Conservation (phyloP, 1,284 basidiomycete genomes). For the Fomitopsis schrenkii region DNA sequence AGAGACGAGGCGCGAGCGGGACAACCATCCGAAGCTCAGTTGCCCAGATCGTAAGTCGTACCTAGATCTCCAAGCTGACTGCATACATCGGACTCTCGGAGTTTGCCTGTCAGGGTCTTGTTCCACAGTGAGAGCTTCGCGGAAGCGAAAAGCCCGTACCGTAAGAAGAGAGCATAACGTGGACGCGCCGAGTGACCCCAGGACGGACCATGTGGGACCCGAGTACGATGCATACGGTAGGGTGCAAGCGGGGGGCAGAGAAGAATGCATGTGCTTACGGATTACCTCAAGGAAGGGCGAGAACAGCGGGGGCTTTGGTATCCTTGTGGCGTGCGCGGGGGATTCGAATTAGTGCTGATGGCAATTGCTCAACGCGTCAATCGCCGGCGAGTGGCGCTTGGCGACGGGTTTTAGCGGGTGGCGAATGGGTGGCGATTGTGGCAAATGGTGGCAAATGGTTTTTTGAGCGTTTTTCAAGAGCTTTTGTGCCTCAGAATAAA, state of each 20-base stretch:
- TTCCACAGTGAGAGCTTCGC: not conserved
- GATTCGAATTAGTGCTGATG: too few relatives aligned
- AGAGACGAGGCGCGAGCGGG: not conserved
- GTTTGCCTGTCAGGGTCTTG: not conserved
- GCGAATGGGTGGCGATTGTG: too few relatives aligned
- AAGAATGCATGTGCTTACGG: not conserved
- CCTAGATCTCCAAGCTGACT: not conserved
- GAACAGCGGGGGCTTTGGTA: not conserved
- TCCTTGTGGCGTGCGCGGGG: not conserved
- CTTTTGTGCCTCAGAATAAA: too few relatives aligned
- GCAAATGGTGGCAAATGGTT: too few relatives aligned
- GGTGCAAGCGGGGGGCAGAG: not conserved
- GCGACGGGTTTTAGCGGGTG: too few relatives aligned
- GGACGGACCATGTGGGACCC: not conserved
- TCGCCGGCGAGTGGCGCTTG: too few relatives aligned
- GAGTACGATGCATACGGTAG: not conserved
- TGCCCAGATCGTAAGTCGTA: not conserved
- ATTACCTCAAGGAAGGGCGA: constrained; percentile 1
- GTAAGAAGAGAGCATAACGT: not conserved
- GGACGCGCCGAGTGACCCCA: not conserved
- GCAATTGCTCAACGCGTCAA: too few relatives aligned
- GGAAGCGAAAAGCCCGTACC: not conserved
- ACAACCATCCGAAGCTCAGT: not conserved
- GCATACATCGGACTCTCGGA: not conserved
- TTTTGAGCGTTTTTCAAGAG: too few relatives aligned